Base-by-base conservation (phyloP, 495 filamentous ascomycete genomes). In the Copromyces sp. region DNA sequence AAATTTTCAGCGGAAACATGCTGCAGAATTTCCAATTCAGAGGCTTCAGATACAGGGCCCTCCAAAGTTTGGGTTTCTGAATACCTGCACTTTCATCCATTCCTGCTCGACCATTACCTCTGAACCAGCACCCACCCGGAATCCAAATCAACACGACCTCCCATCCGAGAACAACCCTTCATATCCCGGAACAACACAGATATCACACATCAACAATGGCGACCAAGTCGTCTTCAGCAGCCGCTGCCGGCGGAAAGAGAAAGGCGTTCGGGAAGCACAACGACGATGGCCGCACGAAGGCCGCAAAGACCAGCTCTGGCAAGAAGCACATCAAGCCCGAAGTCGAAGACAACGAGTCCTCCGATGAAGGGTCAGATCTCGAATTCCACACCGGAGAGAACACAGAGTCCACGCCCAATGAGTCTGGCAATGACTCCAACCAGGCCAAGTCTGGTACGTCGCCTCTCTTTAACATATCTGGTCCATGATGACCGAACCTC, bases 271-370 rank as follows among this genome's bases (percentile, higher is more conserved):
- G 76, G 68, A 86, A 85, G 69, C 75, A 79, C 47, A 71, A 71
- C 59, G 75, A 74, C 16, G 79, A 75, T 16, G 68, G 40, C 41
- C 75, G 74, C 14, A 69, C 74, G 70, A 89, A 88, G 75, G 88
- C 88, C 72, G 79, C 81, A 12, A 88, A 83, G 76, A 81, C 79
- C 37, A 77, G 77, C 61, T 71, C 79, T 68, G 76, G 74, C 44
- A 69, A 73, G 20, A 83, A 82, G 70, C 77, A 76, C 72, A 75
- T 74, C 39, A 76, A 74, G 12, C 78, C 79, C 37, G 82, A 82
- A 45, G 79, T 75, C 69, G 82, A 84, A 32, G 75, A 74, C 42
- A 79, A 77, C 72, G 79, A 76, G 37, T 79, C 78, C 65, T 82
- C 84, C 1, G 80, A 84, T 65, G 53, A 65, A 37, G 29, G 53